Evolutionary conservation across 306 rosid species (phyloP), one percentile per base, ranked within the genome.

Genomic region (Luffa aegyptiaca): DNA sequence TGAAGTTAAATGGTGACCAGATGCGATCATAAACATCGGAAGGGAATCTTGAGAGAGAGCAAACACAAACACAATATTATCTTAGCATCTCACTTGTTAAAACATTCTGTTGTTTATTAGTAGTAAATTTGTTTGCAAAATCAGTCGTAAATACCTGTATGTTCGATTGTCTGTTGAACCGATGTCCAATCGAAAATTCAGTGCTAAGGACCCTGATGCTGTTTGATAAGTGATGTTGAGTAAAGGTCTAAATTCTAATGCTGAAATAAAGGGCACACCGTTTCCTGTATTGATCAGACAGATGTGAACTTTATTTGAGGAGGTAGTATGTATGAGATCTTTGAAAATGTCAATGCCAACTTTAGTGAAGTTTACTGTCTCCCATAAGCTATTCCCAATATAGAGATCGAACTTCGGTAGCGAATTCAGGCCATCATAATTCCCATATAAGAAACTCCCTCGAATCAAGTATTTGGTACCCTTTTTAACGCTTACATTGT

Each of bases 201-300:
- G 35, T 55, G 62, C 11, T 10, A 78, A 81, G 17, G 88, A 63
- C 18, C 37, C 55, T 0, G 84, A 39, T 3, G 5, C 20, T 39
- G 68, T 78, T 2, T 5, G 39, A 46, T 89, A 87, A 11, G 55
- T 80, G 5, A 49, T 17, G 36, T 14, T 64, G 2, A 18, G 52
- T 45, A 86, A 42, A 63, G 48, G 85, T 33, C 89, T 65, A 39
- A 90, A 10, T 39, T 86, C 96, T 36, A 89, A 53, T 4, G 84
- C 21, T 10, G 91, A 82, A 69, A 91, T 85, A 35, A 53, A 87
- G 8, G 96, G 90, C 1, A 51, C 65, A 35, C 90, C 86, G 1
- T 58, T 16, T 11, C 84, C 87, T 3, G 21, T 82, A 6, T 85
- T 87, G 3, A 66, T 83, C 33, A 89, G 81, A 77, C 91, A 90